Conservation (phyloP, 1,284 basidiomycete species). For the Somion occarium region DNA sequence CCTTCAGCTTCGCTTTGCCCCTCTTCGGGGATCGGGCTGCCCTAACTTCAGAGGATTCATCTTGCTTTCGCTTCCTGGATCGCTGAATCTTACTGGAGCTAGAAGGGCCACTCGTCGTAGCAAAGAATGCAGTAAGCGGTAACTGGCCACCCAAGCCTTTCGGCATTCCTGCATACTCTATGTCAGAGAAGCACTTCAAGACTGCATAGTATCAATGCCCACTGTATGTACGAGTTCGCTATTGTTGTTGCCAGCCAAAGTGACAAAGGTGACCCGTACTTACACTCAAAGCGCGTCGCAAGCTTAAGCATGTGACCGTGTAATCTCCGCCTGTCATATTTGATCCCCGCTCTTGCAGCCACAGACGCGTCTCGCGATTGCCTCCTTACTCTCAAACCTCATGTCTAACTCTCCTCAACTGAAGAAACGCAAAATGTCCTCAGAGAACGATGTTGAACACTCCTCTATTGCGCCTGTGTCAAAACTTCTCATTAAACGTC, state of each 20-base stretch:
- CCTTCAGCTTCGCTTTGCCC: not conserved
- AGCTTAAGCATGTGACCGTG: no score
- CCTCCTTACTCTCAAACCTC: conserved; percentile 3
- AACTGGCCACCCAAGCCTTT: not conserved
- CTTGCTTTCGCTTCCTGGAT: not conserved
- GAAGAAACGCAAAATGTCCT: conserved; percentile 60
- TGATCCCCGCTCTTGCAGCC: no score
- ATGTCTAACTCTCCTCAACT: conserved; percentile 31
- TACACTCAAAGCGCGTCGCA: no score
- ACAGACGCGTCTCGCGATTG: conserved; percentile 12
- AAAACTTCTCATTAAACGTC: conserved; percentile 80
- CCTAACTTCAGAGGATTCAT: not conserved
- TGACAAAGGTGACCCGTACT: no score
- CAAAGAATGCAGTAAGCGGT: not conserved
- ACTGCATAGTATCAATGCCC: no score
- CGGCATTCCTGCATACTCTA: no score
- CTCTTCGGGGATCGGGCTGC: not conserved
- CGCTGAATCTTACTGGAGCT: not conserved
- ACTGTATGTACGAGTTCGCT: no score
- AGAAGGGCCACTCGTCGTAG: not conserved
- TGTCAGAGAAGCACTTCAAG: no score
- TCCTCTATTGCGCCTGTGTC: conserved; percentile 33
- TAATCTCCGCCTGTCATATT: no score
- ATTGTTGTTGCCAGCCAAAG: no score
- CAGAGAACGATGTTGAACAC: conserved; percentile 22